Evolutionary conservation across 108 stramenopile species (phyloP).

Genomic region (Skeletonema tropicum): DNA sequence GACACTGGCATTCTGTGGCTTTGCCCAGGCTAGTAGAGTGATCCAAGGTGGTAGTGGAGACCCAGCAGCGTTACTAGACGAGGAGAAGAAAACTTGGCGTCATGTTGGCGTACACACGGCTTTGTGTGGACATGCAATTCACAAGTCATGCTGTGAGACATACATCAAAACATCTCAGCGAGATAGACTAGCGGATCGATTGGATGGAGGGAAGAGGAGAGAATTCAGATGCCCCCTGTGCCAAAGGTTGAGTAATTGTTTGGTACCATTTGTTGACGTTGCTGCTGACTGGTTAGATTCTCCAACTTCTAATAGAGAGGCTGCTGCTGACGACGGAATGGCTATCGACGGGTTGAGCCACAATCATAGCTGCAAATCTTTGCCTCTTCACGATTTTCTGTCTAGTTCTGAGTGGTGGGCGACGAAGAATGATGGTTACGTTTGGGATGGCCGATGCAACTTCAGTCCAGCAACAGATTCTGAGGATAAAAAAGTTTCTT

Average conservation of each 20-base stretch:
- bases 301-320: not conserved
- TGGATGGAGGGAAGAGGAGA: slow-evolving; percentile 62
- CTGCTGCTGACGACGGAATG: not conserved
- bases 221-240: slow-evolving; percentile 86
- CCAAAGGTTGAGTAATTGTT: slow-evolving; percentile 79
- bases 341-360: slow-evolving; percentile 10
- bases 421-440: slow-evolving; percentile 48
- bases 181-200: slow-evolving; percentile 47
- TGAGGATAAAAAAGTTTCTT: not conserved
- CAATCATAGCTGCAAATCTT: slow-evolving; percentile 9
- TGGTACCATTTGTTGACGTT: slow-evolving; percentile 89
- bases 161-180: slow-evolving; percentile 74
- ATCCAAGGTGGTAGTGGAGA: slow-evolving; percentile 80
- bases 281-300: slow-evolving; percentile 76
- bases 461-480: slow-evolving; percentile 37
- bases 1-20: slow-evolving; percentile 83
- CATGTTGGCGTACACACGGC: slow-evolving; percentile 81
- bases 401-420: slow-evolving; percentile 80
- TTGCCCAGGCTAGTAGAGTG: slow-evolving; percentile 80
- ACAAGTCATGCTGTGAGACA: slow-evolving; percentile 82
- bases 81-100: slow-evolving; percentile 34
- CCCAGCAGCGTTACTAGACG: slow-evolving; percentile 28
- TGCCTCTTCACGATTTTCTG: slow-evolving; percentile 59
- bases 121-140: slow-evolving; percentile 90
- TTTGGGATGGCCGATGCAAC: slow-evolving; percentile 84